Base-by-base conservation (phyloP, 225 moss, liverwort and hornwort genomes). In the Thuidium tamariscinum region DNA sequence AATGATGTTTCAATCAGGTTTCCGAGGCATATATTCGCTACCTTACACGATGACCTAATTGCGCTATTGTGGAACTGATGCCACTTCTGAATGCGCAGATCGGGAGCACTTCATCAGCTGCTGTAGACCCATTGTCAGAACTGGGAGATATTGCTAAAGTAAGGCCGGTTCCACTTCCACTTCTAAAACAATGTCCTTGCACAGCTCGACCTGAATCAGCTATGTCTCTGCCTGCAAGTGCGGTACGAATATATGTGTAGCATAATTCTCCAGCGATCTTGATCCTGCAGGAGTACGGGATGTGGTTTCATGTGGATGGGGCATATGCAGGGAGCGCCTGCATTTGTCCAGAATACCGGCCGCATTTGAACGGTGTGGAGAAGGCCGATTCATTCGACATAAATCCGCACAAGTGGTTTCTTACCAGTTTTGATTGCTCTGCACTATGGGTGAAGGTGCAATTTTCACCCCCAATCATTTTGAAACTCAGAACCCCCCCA, bases 301-400 rank as follows among this genome's bases (percentile, higher is more conserved):
- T 97, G 92, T 96, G 97, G 96, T 95, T 94, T 87, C 97, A 97
- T 92, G 92, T 96, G 77, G 95, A 96, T 83, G 95, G 87, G 82
- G 95, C 97, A 44, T 92, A 94, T 84, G 95, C 97, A 72, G 95
- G 95, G 77, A 95, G 75, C 85, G 96, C 97, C 11, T 97, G 96
- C 83, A 96, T 96, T 60, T 96, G 97, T 88, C 95, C 97, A 71
- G 95, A 96, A 67, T 93, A 91, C 80, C 90, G 95, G 42, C 92
- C 86, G 49, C 65, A 85, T 88, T 85, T 97, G 78, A 91, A 94
- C 66, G 94, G 97, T n/a, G 83, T 96, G 32, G 95, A 97, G 59
- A 95, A 93, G 88, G 94, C 96, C 19, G 90, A 97, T 85, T 96
- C 96, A 19, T 94, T 90, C 41, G 62, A 90, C 76, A 95, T 95